A percentile compares a stretch with the other conserved stretches of the same genome.
These are phyloP conservation scores for Pouteria glomerata DNA, from an alignment of 148 eudicot species.

Conservation along the genomic window DNA sequence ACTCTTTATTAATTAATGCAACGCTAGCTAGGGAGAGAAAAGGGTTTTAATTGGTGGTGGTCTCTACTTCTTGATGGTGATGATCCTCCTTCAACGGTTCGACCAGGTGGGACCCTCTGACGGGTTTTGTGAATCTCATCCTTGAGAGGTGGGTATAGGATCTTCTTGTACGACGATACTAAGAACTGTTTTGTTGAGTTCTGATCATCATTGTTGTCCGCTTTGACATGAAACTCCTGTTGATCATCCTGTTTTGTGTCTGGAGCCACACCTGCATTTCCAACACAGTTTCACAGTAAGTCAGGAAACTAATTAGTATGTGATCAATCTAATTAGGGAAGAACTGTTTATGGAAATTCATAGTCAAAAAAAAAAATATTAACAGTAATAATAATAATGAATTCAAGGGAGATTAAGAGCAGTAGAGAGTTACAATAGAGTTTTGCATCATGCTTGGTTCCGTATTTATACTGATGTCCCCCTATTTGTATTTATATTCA, in stretches of 20 bases:
- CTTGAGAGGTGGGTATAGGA: conserved; percentile 45
- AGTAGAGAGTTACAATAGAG: too few species aligned
- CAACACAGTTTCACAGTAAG: not conserved
- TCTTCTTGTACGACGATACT: conserved; percentile 53
- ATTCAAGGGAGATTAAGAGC: too few species aligned
- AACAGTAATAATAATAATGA: too few species aligned
- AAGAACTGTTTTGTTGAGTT: conserved; percentile 51
- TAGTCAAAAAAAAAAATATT: too few species aligned
- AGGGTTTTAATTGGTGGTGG: conserved; percentile 4
- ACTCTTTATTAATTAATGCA: conserved; percentile 3
- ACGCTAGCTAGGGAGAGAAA: not conserved
- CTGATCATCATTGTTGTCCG: conserved; percentile 44
- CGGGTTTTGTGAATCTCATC: conserved; percentile 31
- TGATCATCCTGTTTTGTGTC: conserved; percentile 46
- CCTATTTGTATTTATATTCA: too few species aligned
- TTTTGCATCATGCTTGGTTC: too few species aligned
- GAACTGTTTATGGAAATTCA: too few species aligned
- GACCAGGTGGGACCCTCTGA: too few species aligned
- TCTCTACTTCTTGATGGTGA: conserved; percentile 42
- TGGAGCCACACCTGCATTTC: conserved; percentile 36
- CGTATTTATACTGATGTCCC: too few species aligned
- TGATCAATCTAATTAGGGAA: too few species aligned
- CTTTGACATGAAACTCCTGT: conserved; percentile 25
- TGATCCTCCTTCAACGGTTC: too few species aligned
- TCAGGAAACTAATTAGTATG: too few species aligned